Base-by-base conservation (phyloP, 768 basidiomycete species). In the Suillus brevipes region DNA sequence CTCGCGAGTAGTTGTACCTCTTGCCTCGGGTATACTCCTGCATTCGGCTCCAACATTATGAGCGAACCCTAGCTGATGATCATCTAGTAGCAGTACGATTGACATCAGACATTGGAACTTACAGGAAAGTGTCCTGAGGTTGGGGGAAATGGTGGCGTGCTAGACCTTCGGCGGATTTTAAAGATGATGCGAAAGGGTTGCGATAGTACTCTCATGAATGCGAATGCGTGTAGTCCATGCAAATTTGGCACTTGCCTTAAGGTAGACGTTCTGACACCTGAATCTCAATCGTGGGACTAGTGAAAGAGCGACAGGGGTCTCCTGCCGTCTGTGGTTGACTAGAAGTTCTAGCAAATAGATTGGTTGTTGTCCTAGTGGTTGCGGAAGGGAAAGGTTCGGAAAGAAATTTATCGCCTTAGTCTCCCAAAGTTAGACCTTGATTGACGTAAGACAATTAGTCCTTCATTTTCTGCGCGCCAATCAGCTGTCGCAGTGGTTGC, bases 141-240 rank as follows among this genome's bases (percentile, higher is more conserved):
- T 7, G 88, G 84, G 6, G 80, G 78, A 56, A 75, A 80, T 55
- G 95, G 95, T 14, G 95, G 94, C 2, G 77, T 95, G 28, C 28
- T 28, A 28, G 3, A 28, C 3, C 28, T 28, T 28, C 28, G 28
- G 28, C 28, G 28, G 28, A 28, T 2, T 28, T 28, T 2, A 28
- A 3, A 28, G 28, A 28, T 28, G 28, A 23, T 86, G 82, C 8
- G 88, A 85, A 0, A 74, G 78, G 61, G 85, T 92, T 60, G 75
- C 82, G 62, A 85, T 91, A 67, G 7, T 37, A 13, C 55, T 56
- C 6, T 36, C 12, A 18, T 18, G 16, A 7, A 57, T 57, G 14
- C 16, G 23, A 38, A 13, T 13, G 23, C 23, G 25, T 8, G 9
- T 10, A 18, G 16, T 38, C 5, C 12, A n/a, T 55, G 10, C 6